These are phyloP conservation scores for Cardiosporidium cionae DNA, from an alignment of 169 alveolate species.

Conservation along the genomic window DNA sequence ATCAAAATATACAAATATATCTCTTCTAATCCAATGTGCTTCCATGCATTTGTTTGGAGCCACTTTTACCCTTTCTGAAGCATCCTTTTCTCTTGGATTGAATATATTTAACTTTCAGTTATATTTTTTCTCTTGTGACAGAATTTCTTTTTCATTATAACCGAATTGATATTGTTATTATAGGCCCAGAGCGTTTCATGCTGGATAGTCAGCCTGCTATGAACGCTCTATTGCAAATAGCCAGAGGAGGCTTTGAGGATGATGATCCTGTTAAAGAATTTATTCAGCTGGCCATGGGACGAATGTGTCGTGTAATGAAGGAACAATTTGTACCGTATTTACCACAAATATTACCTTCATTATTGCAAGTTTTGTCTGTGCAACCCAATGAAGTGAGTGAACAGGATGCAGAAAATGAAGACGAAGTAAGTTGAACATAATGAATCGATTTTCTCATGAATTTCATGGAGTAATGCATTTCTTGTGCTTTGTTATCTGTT, in stretches of 20 bases:
- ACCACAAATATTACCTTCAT: constrained; percentile 69
- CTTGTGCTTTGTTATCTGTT: background rate
- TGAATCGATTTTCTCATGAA: background rate
- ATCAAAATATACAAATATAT: no score
- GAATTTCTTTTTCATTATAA: no score
- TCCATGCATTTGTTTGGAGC: no score
- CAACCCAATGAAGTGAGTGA: constrained; percentile 4
- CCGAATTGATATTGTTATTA: no score
- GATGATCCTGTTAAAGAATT: constrained; percentile 80
- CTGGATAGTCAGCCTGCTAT: background rate
- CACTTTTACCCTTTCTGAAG: no score
- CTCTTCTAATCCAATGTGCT: background rate
- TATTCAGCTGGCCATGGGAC: constrained; percentile 69
- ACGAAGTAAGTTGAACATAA: background rate
- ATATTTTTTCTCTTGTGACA: no score
- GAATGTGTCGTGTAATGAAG: constrained; percentile 75
- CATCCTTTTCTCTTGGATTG: no score
- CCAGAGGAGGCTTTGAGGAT: constrained; percentile 55
- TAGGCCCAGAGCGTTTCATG: background rate
- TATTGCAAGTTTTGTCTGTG: constrained; percentile 13
- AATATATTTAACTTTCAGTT: no score
- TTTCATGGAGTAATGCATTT: background rate
- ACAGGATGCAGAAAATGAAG: constrained; percentile 8
- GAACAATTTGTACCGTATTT: constrained; percentile 68
- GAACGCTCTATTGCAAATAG: background rate